These are phyloP conservation scores for Myxozyma udenii DNA, from an alignment of 805 yeast species.

Conservation along the genomic window DNA sequence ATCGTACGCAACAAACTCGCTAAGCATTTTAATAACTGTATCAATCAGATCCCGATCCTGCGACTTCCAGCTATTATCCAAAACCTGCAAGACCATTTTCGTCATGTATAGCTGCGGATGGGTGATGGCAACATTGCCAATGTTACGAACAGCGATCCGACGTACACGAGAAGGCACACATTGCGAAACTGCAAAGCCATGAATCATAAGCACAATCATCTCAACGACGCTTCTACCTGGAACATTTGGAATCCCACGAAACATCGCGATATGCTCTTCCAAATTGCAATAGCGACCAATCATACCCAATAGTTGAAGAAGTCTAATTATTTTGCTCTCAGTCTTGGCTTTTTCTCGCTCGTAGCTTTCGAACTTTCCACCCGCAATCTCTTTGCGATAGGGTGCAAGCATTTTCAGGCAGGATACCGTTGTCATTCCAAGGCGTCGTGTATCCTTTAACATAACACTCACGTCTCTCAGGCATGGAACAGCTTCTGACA, in stretches of 20 bases:
- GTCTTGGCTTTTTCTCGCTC: constrained; percentile 8
- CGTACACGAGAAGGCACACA: constrained; percentile 41
- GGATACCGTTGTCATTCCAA: constrained; percentile 63
- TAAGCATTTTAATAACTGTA: constrained; percentile 55
- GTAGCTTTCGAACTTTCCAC: constrained; percentile 12
- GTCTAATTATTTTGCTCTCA: constrained; percentile 51
- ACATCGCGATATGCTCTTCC: constrained; percentile 45
- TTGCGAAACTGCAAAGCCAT: constrained; percentile 48
- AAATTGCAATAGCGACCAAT: constrained; percentile 71
- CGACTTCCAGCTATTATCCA: constrained; percentile 53
- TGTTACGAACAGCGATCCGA: constrained; percentile 53
- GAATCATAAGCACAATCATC: constrained; percentile 56
- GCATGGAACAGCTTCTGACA: constrained; percentile 73
- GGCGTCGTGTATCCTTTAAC: constrained; percentile 46
- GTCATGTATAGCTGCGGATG: constrained; percentile 67
- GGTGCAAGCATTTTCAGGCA: constrained; percentile 54
- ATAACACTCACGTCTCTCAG: constrained; percentile 54
- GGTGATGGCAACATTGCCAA: constrained; percentile 56
- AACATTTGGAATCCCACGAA: constrained; percentile 42
- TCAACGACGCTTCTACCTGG: constrained; percentile 47
- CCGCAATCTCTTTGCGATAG: constrained; percentile 38
- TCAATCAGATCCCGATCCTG: constrained; percentile 46
- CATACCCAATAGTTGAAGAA: constrained; percentile 62
- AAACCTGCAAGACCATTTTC: constrained; percentile 49
- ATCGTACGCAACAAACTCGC: constrained; percentile 54